Evolutionary conservation across 805 yeast genomes (phyloP).

Genomic region (Wickerhamomyces silvicola): DNA sequence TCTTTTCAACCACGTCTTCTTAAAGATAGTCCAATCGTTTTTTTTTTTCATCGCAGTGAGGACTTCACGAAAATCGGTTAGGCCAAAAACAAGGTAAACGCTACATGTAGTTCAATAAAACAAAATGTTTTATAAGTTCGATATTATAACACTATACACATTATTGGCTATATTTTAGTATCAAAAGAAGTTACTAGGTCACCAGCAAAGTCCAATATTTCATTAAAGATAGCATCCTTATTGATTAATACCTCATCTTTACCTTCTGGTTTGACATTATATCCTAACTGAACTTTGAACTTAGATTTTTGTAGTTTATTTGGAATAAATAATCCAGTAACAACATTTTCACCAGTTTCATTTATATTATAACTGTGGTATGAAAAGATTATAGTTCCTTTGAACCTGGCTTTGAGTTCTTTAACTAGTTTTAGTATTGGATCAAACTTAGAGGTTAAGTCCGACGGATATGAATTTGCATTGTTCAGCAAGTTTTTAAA

Average conservation of each 20-base stretch:
- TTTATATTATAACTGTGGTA: constrained; percentile 46
- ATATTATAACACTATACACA: background rate
- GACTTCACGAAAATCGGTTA: too few relatives aligned
- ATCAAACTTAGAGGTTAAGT: constrained; percentile 46
- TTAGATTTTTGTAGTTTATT: constrained; percentile 49
- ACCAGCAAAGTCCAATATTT: constrained; percentile 64
- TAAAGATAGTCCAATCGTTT: too few relatives aligned
- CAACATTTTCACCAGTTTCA: constrained; percentile 51
- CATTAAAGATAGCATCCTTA: constrained; percentile 65
- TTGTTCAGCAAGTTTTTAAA: constrained; percentile 51
- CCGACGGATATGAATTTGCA: constrained; percentile 26
- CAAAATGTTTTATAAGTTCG: too few relatives aligned
- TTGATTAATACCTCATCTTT: constrained; percentile 52
- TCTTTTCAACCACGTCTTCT: too few relatives aligned
- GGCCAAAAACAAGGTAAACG: too few relatives aligned
- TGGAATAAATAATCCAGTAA: constrained; percentile 82
- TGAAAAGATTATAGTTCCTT: constrained; percentile 66
- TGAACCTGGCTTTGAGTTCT: constrained; percentile 58
- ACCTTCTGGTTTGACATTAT: constrained; percentile 58
- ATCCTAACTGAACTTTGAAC: constrained; percentile 76
- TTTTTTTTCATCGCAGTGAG: too few relatives aligned
- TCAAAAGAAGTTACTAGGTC: constrained; percentile 45
- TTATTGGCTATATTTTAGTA: constrained; percentile 2
- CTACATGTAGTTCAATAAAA: too few relatives aligned
- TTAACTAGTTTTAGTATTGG: constrained; percentile 52